Evolutionary conservation across 2,329 filamentous ascomycete genomes (phyloP).

Genomic region (Endothia cerciana): DNA sequence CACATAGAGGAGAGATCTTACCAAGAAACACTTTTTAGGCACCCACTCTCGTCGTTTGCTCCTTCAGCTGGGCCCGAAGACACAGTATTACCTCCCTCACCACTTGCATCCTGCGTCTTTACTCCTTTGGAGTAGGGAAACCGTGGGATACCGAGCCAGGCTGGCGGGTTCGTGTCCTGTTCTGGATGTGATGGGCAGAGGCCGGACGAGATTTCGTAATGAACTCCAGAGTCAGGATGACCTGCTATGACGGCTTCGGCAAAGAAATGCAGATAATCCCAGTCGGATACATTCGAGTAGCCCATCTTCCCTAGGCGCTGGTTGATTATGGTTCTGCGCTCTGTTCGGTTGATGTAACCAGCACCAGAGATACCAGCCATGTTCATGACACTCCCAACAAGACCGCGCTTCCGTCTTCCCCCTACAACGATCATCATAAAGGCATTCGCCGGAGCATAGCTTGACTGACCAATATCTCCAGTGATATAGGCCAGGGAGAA

Average conservation of each 20-base stretch:
- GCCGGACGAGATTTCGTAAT: no score
- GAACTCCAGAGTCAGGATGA: no score
- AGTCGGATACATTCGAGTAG: not conserved
- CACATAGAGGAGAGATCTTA: not conserved
- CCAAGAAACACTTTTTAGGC: not conserved
- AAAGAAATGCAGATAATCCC: not conserved
- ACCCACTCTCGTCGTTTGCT: not conserved
- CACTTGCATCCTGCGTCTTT: not conserved
- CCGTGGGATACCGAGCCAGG: not conserved
- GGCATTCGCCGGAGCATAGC: not conserved
- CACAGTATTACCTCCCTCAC: not conserved
- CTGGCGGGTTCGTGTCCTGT: not conserved
- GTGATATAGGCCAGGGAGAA: not conserved
- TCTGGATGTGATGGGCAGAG: no score
- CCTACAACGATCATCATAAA: not conserved
- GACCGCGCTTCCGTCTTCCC: not conserved
- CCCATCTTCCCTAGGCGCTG: not conserved
- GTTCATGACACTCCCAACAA: not conserved
- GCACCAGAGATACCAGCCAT: not conserved
- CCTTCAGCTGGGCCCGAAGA: not conserved
- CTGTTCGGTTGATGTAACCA: not conserved
- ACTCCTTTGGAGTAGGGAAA: not conserved
- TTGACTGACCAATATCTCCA: not conserved
- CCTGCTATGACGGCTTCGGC: not conserved
- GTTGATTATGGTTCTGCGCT: not conserved